These are phyloP conservation scores for Trichoderma sp. DNA, from an alignment of 2,329 filamentous ascomycete genomes.

Conservation along the genomic window DNA sequence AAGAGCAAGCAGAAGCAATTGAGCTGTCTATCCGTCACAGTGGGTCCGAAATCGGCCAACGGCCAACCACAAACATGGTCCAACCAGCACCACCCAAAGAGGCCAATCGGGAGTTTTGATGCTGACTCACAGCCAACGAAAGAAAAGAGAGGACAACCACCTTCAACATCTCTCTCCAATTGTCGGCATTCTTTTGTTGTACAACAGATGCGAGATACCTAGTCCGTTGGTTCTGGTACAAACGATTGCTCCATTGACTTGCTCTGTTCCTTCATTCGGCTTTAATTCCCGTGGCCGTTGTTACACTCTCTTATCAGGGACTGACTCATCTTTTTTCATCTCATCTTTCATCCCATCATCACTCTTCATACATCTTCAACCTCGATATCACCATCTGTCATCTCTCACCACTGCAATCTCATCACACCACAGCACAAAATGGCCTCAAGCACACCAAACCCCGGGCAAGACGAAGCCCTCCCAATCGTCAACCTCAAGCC, in stretches of 20 bases:
- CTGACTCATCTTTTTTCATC: neutral
- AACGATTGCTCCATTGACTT: neutral
- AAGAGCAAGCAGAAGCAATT: neutral
- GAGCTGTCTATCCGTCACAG: neutral
- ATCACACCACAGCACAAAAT: conserved; percentile 31
- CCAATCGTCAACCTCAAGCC: conserved; percentile 64
- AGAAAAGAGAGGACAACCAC: no score
- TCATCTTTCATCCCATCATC: conserved; percentile 11
- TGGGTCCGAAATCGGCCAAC: conserved; percentile 30
- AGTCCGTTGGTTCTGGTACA: conserved; percentile 11
- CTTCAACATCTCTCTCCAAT: conserved; percentile 1
- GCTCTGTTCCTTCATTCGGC: neutral
- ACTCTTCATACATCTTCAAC: neutral
- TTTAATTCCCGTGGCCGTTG: neutral
- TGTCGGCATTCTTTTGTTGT: neutral
- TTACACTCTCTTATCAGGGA: neutral
- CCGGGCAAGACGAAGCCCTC: conserved; percentile 35
- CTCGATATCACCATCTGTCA: neutral
- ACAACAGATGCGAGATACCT: conserved; percentile 3
- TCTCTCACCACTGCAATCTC: no score
- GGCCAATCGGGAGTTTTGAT: neutral
- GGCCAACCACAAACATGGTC: neutral
- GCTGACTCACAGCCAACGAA: conserved; percentile 21
- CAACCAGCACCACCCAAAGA: neutral
- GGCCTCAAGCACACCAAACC: conserved; percentile 32